Conservation (phyloP, 768 basidiomycete species). For the Trametes punicea region DNA sequence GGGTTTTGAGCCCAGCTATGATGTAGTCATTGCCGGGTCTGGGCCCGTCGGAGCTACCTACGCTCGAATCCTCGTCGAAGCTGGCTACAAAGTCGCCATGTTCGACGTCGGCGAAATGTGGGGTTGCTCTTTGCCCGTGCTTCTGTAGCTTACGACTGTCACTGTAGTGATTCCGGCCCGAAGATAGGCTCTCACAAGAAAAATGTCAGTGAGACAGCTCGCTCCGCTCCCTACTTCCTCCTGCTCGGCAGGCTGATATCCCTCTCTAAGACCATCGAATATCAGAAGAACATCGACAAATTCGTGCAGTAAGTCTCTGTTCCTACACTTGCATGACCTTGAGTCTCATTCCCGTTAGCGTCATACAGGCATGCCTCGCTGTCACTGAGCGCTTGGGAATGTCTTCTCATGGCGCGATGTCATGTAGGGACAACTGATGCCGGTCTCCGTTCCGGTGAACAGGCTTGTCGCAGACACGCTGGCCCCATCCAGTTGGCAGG, state of each 20-base stretch:
- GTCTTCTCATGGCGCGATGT: neutral
- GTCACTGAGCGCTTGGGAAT: neutral
- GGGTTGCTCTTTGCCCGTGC: neutral
- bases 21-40: slow-evolving; percentile 34
- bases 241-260: neutral
- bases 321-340: neutral
- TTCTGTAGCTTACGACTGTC: neutral
- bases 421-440: slow-evolving; percentile 4
- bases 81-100: slow-evolving; percentile 14
- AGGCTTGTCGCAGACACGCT: neutral
- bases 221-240: neutral
- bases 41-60: slow-evolving; percentile 32
- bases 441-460: neutral
- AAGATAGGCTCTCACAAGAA: slow-evolving; percentile 29
- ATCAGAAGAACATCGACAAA: slow-evolving; percentile 34
- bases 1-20: neutral
- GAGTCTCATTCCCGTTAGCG: neutral
- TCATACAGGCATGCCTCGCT: neutral
- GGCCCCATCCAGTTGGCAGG: neutral
- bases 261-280: slow-evolving; percentile 18
- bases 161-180: neutral
- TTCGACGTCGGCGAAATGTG: slow-evolving; percentile 16
- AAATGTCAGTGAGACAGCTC: slow-evolving; percentile 20
- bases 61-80: slow-evolving; percentile 26
- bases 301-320: slow-evolving; percentile 26